Conservation (phyloP, 805 yeast species). For the Spathaspora arborariae region DNA sequence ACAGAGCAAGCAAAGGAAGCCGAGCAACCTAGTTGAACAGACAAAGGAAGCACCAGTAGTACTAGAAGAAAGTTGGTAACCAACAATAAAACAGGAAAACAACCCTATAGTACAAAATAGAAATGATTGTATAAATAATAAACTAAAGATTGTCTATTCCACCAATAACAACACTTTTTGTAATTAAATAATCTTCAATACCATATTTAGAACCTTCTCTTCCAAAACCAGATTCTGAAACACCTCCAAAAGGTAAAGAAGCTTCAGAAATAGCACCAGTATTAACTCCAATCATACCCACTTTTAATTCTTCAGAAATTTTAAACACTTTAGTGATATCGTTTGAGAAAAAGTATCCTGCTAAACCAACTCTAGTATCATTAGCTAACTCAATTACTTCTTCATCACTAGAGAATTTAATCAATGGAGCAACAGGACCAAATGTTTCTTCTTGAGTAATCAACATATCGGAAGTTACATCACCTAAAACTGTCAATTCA, state of each 20-base stretch:
- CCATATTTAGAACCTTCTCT: slow-evolving; percentile 66
- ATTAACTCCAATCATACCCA: slow-evolving; percentile 82
- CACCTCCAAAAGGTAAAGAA: slow-evolving; percentile 57
- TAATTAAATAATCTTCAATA: slow-evolving; percentile 54
- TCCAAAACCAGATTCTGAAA: slow-evolving; percentile 66
- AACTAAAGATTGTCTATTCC: slow-evolving; percentile 6
- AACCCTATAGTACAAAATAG: not conserved
- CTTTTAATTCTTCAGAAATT: slow-evolving; percentile 64
- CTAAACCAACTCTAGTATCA: slow-evolving; percentile 67
- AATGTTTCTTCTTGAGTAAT: slow-evolving; percentile 72
- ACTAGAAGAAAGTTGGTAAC: not conserved
- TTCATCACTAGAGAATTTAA: slow-evolving; percentile 59
- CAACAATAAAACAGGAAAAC: not conserved
- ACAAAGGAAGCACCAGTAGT: not conserved
- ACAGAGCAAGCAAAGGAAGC: slow-evolving; percentile 14
- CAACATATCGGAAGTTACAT: slow-evolving; percentile 53
- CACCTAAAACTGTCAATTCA: slow-evolving; percentile 64
- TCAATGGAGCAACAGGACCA: slow-evolving; percentile 75
- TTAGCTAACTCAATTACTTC: slow-evolving; percentile 65
- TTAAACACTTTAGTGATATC: slow-evolving; percentile 52
- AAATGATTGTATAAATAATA: not conserved
- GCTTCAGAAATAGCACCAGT: slow-evolving; percentile 69
- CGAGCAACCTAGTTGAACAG: not conserved
- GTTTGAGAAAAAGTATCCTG: slow-evolving; percentile 67
- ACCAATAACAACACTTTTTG: slow-evolving; percentile 61